Conservation (phyloP, 2,329 filamentous ascomycete species). For the Hypoxylon sp. region DNA sequence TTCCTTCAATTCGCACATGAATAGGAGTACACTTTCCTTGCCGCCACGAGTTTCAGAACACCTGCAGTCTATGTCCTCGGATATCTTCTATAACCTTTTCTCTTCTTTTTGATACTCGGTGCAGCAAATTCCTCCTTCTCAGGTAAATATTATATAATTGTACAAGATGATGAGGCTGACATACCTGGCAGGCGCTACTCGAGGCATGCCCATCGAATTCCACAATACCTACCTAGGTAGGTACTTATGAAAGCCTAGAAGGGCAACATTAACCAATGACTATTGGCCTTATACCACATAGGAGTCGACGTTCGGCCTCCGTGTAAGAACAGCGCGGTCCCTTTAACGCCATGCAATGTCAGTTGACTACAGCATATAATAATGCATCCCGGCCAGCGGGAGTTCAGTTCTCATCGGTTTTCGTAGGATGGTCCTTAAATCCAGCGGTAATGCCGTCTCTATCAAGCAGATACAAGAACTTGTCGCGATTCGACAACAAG, state of each 20-base stretch:
- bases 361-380: neutral
- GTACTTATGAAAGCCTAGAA: neutral
- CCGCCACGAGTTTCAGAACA: neutral
- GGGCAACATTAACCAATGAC: neutral
- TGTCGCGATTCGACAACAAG: slow-evolving; percentile 54
- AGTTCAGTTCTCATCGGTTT: neutral
- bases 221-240: no score
- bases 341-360: no score
- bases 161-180: neutral
- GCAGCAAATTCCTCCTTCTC: neutral
- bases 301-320: neutral
- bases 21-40: neutral
- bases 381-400: neutral
- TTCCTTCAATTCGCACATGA: neutral
- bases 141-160: neutral
- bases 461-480: slow-evolving; percentile 60
- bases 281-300: neutral
- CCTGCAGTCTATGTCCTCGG: neutral
- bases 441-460: slow-evolving; percentile 61
- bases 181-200: neutral
- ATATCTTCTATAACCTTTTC: neutral
- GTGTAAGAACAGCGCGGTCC: neutral
- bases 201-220: neutral
- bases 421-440: slow-evolving; percentile 61
- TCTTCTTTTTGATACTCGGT: neutral